Evolutionary conservation across 768 basidiomycete genomes (phyloP), one percentile per base, ranked within the genome.

Genomic region (Xerocomus potaroensis): DNA sequence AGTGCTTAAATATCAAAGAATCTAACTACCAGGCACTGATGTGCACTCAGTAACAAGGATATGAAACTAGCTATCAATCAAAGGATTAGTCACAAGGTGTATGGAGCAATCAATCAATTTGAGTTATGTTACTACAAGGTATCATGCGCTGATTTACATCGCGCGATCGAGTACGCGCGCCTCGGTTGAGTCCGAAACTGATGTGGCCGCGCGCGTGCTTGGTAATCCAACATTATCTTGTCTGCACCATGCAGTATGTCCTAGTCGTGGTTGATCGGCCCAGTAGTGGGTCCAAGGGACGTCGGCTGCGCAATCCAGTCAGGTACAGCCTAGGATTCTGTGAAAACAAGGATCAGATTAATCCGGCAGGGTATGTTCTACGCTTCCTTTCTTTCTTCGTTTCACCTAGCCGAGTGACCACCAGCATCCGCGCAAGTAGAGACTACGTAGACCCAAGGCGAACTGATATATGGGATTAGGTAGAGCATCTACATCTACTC

Each of bases 381-480:
- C 26, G 37, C 49, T 37, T 51, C 48, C 33, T 36, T 43, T 34
- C 37, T 14, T 1, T 8, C 19, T 23, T 19, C 14, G 41, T 47
- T 9, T 16, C 46, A 32, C 32, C 30, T 30, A n/a, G n/a, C 16
- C 21, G 7, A 14, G 14, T 29, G 34, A n/a, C 34, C 39, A 19
- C 12, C 49, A 89, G 89, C 45, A 69, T 83, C 37, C 95, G 91
- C 89, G 89, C 86, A 3, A 74, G 81, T 54, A 90, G 87, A 66
- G 73, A 78, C 14, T 98, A 97, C 62, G 87, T 98, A 2, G 96
- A 99, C 64, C 73, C 80, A 31, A 81, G 79, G 63, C 74, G 92
- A 35, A 88, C 98, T 37, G 96, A 94, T 0, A 86, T 98, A 41
- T 97, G 94, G 94, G 96, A 95, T 34, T 98, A 95, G 95, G 91